A percentile compares a stretch with the other conserved stretches of the same genome.
These are phyloP conservation scores for Trypanosoma avium DNA, from an alignment of 208 protist genomes.

Conservation along the genomic window DNA sequence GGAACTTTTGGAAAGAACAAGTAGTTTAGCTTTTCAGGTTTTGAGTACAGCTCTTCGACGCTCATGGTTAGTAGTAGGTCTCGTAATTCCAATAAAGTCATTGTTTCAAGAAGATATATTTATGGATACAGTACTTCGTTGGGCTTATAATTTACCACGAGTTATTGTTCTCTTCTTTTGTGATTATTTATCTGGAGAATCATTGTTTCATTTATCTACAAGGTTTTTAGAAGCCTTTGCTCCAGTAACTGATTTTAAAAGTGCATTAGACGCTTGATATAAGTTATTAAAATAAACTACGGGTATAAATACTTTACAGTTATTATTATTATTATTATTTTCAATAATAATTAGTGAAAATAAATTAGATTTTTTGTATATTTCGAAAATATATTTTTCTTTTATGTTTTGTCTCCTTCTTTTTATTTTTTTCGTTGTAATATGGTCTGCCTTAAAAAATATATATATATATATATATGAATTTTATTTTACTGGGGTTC, in stretches of 20 bases:
- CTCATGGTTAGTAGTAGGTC: constrained; percentile 34
- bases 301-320: no score
- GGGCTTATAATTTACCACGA: constrained; percentile 36
- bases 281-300: no score
- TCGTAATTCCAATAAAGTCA: constrained; percentile 18
- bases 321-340: no score
- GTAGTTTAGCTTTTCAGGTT: constrained; percentile 37
- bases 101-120: constrained; percentile 48
- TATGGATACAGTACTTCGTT: constrained; percentile 46
- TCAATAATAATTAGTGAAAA: no score
- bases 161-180: constrained; percentile 32
- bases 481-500: no score
- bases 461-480: no score
- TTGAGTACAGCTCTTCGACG: constrained; percentile 41
- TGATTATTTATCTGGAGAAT: not conserved
- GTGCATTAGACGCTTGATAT: constrained; percentile 4
- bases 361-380: no score
- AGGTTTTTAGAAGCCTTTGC: constrained; percentile 27
- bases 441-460: no score
- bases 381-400: no score
- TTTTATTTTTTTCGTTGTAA: no score
- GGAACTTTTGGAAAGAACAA: constrained; percentile 7
- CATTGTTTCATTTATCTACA: constrained; percentile 1
- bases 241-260: constrained; percentile 3
- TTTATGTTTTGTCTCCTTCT: no score